Conservation (phyloP, 805 yeast genomes). For the Saccharomycopsis fodiens region DNA sequence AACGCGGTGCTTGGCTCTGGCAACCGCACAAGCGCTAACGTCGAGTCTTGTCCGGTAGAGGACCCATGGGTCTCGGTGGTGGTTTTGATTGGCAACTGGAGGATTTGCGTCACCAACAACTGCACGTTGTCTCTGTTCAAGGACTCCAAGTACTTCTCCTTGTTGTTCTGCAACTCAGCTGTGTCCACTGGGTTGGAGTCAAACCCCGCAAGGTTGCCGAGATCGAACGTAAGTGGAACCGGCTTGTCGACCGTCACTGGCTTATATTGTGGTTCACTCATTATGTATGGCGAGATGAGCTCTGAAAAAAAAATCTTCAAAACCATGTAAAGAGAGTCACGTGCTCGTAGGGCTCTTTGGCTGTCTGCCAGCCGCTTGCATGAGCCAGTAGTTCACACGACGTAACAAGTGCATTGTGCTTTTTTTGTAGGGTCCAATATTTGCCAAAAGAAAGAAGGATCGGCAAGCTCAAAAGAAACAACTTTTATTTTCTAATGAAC, state of each 20-base stretch:
- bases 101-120: constrained; percentile 78
- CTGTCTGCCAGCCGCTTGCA: too few relatives aligned
- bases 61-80: constrained; percentile 63
- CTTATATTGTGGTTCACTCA: constrained; percentile 28
- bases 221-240: constrained; percentile 81
- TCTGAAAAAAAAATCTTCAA: constrained; percentile 1
- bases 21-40: constrained; percentile 73
- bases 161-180: constrained; percentile 45
- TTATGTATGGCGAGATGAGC: neutral
- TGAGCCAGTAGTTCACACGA: too few relatives aligned
- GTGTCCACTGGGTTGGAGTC: constrained; percentile 82
- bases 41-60: constrained; percentile 57
- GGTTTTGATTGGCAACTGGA: constrained; percentile 81
- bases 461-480: too few relatives aligned
- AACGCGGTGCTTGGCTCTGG: constrained; percentile 77
- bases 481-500: neutral
- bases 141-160: constrained; percentile 56
- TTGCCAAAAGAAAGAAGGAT: too few relatives aligned
- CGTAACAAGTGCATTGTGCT: too few relatives aligned
- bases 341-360: too few relatives aligned
- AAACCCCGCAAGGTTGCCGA: constrained; percentile 85
- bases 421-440: too few relatives aligned
- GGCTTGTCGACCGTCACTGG: constrained; percentile 87
- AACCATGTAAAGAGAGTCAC: too few relatives aligned
- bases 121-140: constrained; percentile 90